phyloP scores from a whole-genome alignment of 257 asterid genomes.

The Jacaranda mimosifolia region DNA sequence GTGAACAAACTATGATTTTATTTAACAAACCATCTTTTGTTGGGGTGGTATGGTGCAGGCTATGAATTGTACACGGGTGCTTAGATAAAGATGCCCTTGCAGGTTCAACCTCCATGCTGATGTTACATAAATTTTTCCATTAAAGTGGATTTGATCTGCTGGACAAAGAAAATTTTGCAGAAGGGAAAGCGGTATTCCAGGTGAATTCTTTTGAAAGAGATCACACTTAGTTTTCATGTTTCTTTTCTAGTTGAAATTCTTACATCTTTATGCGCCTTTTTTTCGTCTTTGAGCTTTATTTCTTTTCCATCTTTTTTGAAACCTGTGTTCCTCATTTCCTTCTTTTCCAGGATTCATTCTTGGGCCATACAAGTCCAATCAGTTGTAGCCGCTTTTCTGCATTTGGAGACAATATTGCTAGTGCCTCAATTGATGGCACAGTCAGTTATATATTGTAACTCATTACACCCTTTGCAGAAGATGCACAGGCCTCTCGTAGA shows the following conservation, averaged over 20 bases:
- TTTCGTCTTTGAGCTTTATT: constrained; percentile 20
- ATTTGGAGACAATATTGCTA: constrained; percentile 95
- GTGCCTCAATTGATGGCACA: constrained; percentile 96
- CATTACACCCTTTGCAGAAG: constrained; percentile 11
- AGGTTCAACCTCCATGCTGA: too few species aligned
- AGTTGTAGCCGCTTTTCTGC: constrained; percentile 93
- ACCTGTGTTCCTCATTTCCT: constrained; percentile 18
- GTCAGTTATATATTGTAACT: constrained; percentile 70
- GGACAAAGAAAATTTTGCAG: constrained; percentile 79
- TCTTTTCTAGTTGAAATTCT: constrained; percentile 6
- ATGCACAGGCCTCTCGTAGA: constrained; percentile 26
- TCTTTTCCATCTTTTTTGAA: not conserved
- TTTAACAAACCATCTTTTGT: too few species aligned
- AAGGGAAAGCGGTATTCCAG: constrained; percentile 82
- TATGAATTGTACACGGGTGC: too few species aligned
- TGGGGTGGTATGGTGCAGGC: too few species aligned
- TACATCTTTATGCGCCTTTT: constrained; percentile 13
- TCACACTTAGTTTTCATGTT: constrained; percentile 19
- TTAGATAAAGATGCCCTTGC: too few species aligned
- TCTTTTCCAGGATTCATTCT: constrained; percentile 13
- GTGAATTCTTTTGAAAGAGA: too few species aligned
- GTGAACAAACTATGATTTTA: too few species aligned
- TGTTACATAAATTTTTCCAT: too few species aligned
- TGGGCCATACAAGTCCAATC: constrained; percentile 65
- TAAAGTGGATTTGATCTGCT: constrained; percentile 39